Evolutionary conservation across 2,329 filamentous ascomycete genomes (phyloP), one percentile per base, ranked within the genome.

Genomic region (Endoconidiophora polonica): DNA sequence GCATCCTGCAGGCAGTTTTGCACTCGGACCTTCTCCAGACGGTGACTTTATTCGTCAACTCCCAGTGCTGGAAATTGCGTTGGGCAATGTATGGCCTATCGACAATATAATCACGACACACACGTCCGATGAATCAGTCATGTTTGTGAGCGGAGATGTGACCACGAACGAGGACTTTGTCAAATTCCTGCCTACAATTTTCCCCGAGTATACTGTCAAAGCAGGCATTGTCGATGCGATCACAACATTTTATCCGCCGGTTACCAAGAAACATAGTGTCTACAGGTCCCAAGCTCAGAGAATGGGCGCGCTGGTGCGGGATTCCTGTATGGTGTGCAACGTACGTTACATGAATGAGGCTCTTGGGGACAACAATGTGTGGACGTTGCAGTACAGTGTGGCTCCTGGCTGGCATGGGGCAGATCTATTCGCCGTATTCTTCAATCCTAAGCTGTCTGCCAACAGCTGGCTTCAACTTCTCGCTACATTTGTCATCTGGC

Each of bases 361-460:
- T 2, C 61, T 65, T 45, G 56, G 59, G 14, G 58, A 59, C 38
- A 57, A 57, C 3, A 64, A 61, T 26, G 59, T 61, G 3, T 70
- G 60, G 52, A 62, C 59, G 46, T 63, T 69, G 56, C 64, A 67
- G 52, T 70, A 69, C 56, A 61, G 60, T 5, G 59, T 66, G 5
- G 58, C 60, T 5, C 66, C 65, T 0, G 66, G 63, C 4, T 59
- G 61, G 43, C 66, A 70, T 54, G 66, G 58, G 5, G 59, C 60
- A 5, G 67, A 70, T 50, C 56, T 69, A 4, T 54, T 68, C 4
- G 59, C 66, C 14, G 62, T 63, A 2, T 69, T 69, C 56, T 68
- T 63, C 59, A 61, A 63, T 47, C 52, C 60, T 2, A 55, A 58
- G 24, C 51, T 64, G 33, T 58, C 59, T 5, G 49, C 60, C 29